Percentiles rank a stretch among this genome's conserved stretches.
Evolutionary conservation across 2,329 filamentous ascomycete genomes (phyloP).

Genomic region (Amesomyces nigricolor): DNA sequence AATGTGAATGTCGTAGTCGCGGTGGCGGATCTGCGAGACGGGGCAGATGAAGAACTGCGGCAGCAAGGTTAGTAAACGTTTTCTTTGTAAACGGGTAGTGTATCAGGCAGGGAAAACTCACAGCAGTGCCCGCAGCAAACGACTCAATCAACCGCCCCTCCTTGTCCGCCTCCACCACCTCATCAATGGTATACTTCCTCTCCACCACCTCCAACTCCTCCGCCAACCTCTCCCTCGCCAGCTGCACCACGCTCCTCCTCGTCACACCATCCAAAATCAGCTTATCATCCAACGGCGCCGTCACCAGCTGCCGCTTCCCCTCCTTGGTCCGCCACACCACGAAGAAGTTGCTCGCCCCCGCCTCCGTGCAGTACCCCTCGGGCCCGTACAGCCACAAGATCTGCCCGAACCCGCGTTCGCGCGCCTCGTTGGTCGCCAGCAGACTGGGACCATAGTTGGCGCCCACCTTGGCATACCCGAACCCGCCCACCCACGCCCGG

Average conservation of each 20-base stretch:
- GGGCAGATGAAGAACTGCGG: constrained; percentile 63
- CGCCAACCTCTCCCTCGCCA: constrained; percentile 58
- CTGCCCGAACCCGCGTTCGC: constrained; percentile 71
- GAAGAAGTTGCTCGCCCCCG: constrained; percentile 90
- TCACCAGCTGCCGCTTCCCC: constrained; percentile 65
- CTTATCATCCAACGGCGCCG: constrained; percentile 74
- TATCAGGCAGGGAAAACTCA: constrained; percentile 39
- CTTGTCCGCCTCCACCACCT: constrained; percentile 63
- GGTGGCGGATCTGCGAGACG: constrained; percentile 63
- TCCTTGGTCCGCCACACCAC: constrained; percentile 67
- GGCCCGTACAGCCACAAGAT: constrained; percentile 88
- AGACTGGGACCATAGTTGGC: constrained; percentile 89
- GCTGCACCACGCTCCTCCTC: constrained; percentile 70
- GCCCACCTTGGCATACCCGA: constrained; percentile 86
- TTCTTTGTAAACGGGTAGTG: neutral
- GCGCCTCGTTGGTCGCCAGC: constrained; percentile 70
- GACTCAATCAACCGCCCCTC: constrained; percentile 78
- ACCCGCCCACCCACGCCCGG: constrained; percentile 88
- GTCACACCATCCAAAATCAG: constrained; percentile 87
- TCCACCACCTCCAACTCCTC: constrained; percentile 67
- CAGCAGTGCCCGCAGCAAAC: constrained; percentile 82
- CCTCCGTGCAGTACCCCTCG: constrained; percentile 77
- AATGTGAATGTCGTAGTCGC: constrained; percentile 57
- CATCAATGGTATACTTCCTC: constrained; percentile 73
- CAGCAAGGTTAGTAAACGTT: neutral